Percentiles rank a stretch among this genome's conserved stretches.
These are phyloP conservation scores for Trichoderma gamsii DNA, from an alignment of 495 filamentous ascomycete species.

Conservation along the genomic window DNA sequence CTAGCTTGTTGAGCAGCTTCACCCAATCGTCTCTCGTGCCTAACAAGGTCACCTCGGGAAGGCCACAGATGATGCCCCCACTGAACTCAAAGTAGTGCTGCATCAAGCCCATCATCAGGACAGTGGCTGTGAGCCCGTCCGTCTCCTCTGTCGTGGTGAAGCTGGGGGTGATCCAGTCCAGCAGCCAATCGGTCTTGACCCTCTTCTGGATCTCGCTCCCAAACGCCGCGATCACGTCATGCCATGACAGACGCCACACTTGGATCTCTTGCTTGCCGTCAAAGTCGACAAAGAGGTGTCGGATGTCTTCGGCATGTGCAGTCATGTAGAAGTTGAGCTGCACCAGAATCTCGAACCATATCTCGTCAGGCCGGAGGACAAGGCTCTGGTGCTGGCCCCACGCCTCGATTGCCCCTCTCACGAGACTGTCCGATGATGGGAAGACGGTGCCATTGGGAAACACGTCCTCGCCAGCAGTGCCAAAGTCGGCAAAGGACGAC, in stretches of 20 bases:
- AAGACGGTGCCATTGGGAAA: constrained; percentile 17
- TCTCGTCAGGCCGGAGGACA: constrained; percentile 49
- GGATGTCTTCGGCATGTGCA: constrained; percentile 38
- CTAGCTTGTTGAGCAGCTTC: constrained; percentile 25
- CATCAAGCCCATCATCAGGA: constrained; percentile 38
- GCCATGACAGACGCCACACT: constrained; percentile 24
- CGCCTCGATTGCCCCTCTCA: constrained; percentile 41
- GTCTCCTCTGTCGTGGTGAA: constrained; percentile 32
- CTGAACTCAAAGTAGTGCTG: constrained; percentile 30
- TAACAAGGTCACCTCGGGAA: constrained; percentile 36
- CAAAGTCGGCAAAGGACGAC: constrained; percentile 10
- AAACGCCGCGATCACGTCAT: constrained; percentile 21
- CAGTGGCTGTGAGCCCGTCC: constrained; percentile 29
- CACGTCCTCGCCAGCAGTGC: neutral
- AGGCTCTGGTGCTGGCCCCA: constrained; percentile 49
- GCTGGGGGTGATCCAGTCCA: constrained; percentile 32
- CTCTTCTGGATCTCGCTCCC: constrained; percentile 25
- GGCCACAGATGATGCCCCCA: constrained; percentile 28
- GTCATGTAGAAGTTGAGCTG: constrained; percentile 52
- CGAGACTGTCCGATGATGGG: constrained; percentile 41
- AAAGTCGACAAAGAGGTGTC: constrained; percentile 39
- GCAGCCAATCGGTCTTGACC: constrained; percentile 25
- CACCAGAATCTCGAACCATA: constrained; percentile 52
- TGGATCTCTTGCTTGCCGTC: constrained; percentile 35
- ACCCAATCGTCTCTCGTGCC: constrained; percentile 33